Evolutionary conservation across 352 stramenopile genomes (phyloP).

Genomic region (Plasmopara muralis): DNA sequence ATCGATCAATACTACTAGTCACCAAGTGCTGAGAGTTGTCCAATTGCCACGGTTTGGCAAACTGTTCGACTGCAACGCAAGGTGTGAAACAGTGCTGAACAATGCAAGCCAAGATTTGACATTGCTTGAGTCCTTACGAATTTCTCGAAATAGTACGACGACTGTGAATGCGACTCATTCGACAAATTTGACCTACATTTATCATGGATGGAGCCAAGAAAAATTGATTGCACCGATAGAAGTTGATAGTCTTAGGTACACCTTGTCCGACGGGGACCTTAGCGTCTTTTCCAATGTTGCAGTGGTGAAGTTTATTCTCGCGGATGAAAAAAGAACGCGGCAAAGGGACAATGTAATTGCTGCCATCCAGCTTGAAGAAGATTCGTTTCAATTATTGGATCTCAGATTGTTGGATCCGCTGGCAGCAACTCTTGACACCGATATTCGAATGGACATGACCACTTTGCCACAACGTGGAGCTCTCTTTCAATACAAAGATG

Average conservation of each 20-base stretch:
- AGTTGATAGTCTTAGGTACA: slow-evolving; percentile 48
- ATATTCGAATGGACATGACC: slow-evolving; percentile 30
- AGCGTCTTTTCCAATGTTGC: slow-evolving; percentile 19
- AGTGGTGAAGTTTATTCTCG: slow-evolving; percentile 29
- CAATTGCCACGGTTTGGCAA: slow-evolving; percentile 43
- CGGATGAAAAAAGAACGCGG: background rate
- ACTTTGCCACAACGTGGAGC: slow-evolving; percentile 32
- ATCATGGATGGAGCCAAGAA: slow-evolving; percentile 25
- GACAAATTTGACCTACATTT: slow-evolving; percentile 46
- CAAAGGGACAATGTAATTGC: slow-evolving; percentile 9
- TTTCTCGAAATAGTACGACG: slow-evolving; percentile 17
- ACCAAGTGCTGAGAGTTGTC: slow-evolving; percentile 34
- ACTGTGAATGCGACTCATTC: slow-evolving; percentile 28
- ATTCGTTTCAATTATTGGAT: slow-evolving; percentile 32
- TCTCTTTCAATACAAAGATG: slow-evolving; percentile 44
- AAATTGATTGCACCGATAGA: background rate
- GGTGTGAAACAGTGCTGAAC: slow-evolving; percentile 6
- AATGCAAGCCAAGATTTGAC: background rate
- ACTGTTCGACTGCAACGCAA: slow-evolving; percentile 47
- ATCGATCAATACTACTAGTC: background rate
- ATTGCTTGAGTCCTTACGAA: slow-evolving; percentile 4
- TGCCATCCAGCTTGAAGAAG: slow-evolving; percentile 42
- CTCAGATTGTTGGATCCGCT: slow-evolving; percentile 40
- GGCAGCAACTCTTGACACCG: slow-evolving; percentile 22
- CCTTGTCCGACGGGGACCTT: slow-evolving; percentile 36